phyloP scores from a whole-genome alignment of 192 early-diverging fungal species.

The Gryganskiella cystojenkinii region DNA sequence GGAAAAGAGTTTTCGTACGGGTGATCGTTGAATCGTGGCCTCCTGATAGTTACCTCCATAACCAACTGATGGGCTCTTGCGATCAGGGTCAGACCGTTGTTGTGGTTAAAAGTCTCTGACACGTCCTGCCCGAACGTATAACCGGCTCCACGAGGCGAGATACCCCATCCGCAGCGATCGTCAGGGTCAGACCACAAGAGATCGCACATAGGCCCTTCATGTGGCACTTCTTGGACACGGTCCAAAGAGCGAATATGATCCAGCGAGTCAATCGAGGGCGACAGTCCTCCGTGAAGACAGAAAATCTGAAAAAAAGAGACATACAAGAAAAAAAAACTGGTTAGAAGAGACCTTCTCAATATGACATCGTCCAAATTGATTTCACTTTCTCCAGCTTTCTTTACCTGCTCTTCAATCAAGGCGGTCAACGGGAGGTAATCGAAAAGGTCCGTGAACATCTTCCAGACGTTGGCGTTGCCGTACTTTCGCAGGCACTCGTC shows the following conservation, averaged over 20 bases:
- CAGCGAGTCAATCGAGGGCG: conserved; percentile 93
- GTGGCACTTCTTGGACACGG: conserved; percentile 92
- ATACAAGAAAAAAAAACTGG: background rate
- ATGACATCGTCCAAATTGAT: background rate
- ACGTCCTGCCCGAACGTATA: conserved; percentile 93
- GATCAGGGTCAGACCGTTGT: conserved; percentile 95
- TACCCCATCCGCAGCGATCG: conserved; percentile 89
- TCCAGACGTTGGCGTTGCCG: conserved; percentile 98
- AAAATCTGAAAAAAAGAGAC: conserved; percentile 72
- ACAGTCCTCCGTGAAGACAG: conserved; percentile 98
- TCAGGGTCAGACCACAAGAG: conserved; percentile 91
- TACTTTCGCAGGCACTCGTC: conserved; percentile 99
- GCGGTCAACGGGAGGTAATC: conserved; percentile 97
- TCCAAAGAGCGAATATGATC: conserved; percentile 97
- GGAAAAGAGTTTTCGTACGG: background rate
- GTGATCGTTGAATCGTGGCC: background rate
- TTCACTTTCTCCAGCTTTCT: background rate
- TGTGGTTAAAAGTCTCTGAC: conserved; percentile 89
- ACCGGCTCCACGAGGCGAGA: conserved; percentile 86
- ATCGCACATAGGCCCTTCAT: conserved; percentile 91
- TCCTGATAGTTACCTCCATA: conserved; percentile 72
- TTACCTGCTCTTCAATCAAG: conserved; percentile 91
- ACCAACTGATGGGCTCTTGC: conserved; percentile 95
- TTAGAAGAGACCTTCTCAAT: background rate
- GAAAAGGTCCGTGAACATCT: conserved; percentile 97